Conservation (phyloP, 2,329 filamentous ascomycete species). For the Fusarium begoniae region DNA sequence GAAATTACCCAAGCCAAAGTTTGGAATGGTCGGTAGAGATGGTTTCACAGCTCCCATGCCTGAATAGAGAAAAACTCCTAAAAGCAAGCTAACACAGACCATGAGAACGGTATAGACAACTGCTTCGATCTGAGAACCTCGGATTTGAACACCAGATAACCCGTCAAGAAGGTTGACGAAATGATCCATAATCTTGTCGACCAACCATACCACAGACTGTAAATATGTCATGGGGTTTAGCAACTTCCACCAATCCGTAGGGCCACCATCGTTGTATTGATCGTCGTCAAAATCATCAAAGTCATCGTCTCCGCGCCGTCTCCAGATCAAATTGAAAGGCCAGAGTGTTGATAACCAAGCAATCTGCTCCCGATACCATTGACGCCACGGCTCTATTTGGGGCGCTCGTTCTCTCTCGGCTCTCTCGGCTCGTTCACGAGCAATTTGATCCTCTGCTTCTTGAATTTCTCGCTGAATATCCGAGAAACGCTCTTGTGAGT, state of each 20-base stretch:
- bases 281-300: constrained; percentile 25
- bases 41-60: neutral
- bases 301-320: neutral
- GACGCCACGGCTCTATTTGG: constrained; percentile 18
- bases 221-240: constrained; percentile 48
- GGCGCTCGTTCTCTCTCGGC: constrained; percentile 4
- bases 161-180: constrained; percentile 27
- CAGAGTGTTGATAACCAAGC: constrained; percentile 34
- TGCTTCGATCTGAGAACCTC: neutral
- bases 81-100: neutral
- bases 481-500: constrained; percentile 21
- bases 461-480: constrained; percentile 35
- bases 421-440: constrained; percentile 21
- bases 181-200: constrained; percentile 34
- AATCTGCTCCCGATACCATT: constrained; percentile 35
- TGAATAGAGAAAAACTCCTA: neutral
- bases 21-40: constrained; percentile 3
- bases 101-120: neutral
- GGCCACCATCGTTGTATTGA: constrained; percentile 9
- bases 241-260: constrained; percentile 39
- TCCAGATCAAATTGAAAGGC: constrained; percentile 24
- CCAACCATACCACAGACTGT: constrained; percentile 36
- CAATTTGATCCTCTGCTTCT: constrained; percentile 27
- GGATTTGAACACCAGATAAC: constrained; percentile 4
- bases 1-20: constrained; percentile 1